Percentiles rank a stretch among this genome's conserved stretches.
Evolutionary conservation across 495 filamentous ascomycete species (phyloP).

Genomic region (Cercophora scortea): DNA sequence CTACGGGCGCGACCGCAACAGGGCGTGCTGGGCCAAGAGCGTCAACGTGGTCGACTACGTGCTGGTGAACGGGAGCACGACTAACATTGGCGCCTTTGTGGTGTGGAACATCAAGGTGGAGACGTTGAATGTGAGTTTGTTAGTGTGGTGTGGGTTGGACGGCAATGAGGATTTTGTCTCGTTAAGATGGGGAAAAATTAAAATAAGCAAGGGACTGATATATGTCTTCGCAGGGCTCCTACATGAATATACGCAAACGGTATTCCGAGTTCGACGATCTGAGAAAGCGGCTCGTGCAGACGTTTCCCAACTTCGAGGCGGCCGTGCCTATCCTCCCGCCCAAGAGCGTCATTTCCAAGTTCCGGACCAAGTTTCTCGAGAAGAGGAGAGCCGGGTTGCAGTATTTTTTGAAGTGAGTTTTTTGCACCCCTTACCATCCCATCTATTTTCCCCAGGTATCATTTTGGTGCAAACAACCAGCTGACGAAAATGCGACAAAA

Average conservation of each 20-base stretch:
- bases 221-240: conserved; percentile 30
- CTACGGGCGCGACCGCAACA: conserved; percentile 34
- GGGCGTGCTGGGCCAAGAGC: conserved; percentile 49
- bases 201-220: not conserved
- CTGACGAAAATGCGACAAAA: too few species aligned
- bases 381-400: conserved; percentile 44
- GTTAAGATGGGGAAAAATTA: not conserved
- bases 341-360: conserved; percentile 47
- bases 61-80: conserved; percentile 40
- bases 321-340: conserved; percentile 49
- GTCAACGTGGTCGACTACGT: conserved; percentile 45
- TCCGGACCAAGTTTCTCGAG: conserved; percentile 44
- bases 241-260: conserved; percentile 48
- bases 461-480: not conserved
- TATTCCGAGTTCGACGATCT: conserved; percentile 54
- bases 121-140: conserved; percentile 38
- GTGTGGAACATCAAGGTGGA: conserved; percentile 50
- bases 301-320: conserved; percentile 47
- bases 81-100: conserved; percentile 49
- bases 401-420: conserved; percentile 48
- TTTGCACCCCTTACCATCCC: not conserved
- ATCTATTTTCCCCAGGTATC: not conserved
- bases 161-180: too few species aligned
- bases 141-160: not conserved
- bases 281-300: conserved; percentile 38